Conservation (phyloP, 495 filamentous ascomycete species). For the Penicillium coffeae region DNA sequence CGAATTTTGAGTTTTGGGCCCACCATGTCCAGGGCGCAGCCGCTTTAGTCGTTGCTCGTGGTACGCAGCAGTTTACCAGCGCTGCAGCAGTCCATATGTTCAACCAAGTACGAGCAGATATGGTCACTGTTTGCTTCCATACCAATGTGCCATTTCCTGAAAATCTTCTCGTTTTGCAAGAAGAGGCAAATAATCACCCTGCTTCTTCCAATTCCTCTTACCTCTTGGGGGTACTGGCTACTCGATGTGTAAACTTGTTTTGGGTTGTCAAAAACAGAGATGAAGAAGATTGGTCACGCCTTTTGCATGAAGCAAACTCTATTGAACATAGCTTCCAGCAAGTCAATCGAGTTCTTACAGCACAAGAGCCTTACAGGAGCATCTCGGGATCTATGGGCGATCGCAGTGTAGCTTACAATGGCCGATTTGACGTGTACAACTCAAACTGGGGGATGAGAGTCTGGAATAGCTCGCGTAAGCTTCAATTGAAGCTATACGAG, state of each 20-base stretch:
- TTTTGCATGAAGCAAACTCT: slow-evolving; percentile 16
- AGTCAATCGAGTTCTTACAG: slow-evolving; percentile 11
- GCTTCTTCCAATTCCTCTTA: slow-evolving; percentile 18
- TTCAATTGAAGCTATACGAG: slow-evolving; percentile 23
- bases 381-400: slow-evolving; percentile 1
- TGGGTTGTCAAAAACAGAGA: slow-evolving; percentile 3
- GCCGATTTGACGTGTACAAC: slow-evolving; percentile 18
- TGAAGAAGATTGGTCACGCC: slow-evolving; percentile 8
- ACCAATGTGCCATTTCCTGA: slow-evolving; percentile 15
- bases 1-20: slow-evolving; percentile 41
- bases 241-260: slow-evolving; percentile 19
- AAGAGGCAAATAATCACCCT: slow-evolving; percentile 20
- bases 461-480: slow-evolving; percentile 26
- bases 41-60: slow-evolving; percentile 46
- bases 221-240: slow-evolving; percentile 17
- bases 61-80: slow-evolving; percentile 46
- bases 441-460: slow-evolving; percentile 21
- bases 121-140: slow-evolving; percentile 21
- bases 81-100: slow-evolving; percentile 49
- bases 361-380: slow-evolving; percentile 23
- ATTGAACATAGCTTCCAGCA: slow-evolving; percentile 16
- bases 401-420: slow-evolving; percentile 17
- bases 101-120: slow-evolving; percentile 44
- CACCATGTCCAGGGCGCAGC: slow-evolving; percentile 54
- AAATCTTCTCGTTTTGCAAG: slow-evolving; percentile 23